Percentiles rank a stretch among this genome's conserved stretches.
Evolutionary conservation across 106 monocot species (phyloP).

Genomic region (Ottelia alismoides): DNA sequence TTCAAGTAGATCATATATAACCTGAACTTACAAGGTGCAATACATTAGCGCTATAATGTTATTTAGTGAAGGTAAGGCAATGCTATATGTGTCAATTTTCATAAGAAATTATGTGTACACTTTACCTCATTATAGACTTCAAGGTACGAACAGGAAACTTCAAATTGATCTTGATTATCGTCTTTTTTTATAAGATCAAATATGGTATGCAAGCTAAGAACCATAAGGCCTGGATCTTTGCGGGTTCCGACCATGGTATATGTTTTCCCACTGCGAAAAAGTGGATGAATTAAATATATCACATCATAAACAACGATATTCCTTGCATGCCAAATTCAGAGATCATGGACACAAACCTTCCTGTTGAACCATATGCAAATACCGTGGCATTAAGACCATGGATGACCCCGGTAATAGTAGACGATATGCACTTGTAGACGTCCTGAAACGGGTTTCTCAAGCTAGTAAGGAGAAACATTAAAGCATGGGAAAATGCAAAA

Average conservation of each 20-base stretch:
- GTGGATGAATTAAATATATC: constrained; percentile 1
- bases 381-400: constrained; percentile 98
- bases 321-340: too few species aligned
- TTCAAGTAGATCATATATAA: constrained; percentile 98
- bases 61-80: too few species aligned
- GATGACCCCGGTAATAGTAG: constrained; percentile 81
- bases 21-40: constrained; percentile 40
- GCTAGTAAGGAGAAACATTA: too few species aligned
- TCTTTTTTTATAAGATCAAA: constrained; percentile 92
- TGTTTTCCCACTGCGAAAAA: constrained; percentile 88
- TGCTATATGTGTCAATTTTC: too few species aligned
- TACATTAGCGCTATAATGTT: too few species aligned
- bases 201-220: constrained; percentile 91
- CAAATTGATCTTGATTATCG: constrained; percentile 65
- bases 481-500: too few species aligned
- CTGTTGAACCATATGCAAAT: constrained; percentile 99
- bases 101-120: too few species aligned
- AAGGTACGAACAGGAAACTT: constrained; percentile 94
- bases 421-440: constrained; percentile 76
- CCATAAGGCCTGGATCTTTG: constrained; percentile 98
- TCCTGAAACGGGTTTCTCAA: too few species aligned
- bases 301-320: too few species aligned
- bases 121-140: constrained; percentile 98
- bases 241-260: constrained; percentile 98
- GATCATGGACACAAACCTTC: too few species aligned